These are phyloP conservation scores for Salix brachista DNA, from an alignment of 345 rosid species.

Conservation along the genomic window DNA sequence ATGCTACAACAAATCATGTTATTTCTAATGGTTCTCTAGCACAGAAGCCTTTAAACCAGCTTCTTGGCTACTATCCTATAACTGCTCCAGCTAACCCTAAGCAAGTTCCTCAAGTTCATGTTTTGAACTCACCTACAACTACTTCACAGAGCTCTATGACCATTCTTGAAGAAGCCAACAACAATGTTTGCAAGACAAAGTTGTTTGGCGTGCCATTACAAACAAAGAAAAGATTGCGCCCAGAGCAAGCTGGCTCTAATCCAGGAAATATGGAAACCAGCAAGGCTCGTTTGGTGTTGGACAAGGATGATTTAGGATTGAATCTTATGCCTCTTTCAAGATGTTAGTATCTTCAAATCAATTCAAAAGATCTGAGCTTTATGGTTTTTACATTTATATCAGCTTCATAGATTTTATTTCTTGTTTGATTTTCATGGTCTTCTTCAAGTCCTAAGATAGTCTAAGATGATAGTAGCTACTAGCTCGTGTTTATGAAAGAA, in stretches of 20 bases:
- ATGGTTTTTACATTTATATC: background rate
- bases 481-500: background rate
- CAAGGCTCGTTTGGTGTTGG: conserved; percentile 64
- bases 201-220: conserved; percentile 73
- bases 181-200: conserved; percentile 48
- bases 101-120: conserved; percentile 23
- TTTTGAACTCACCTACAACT: conserved; percentile 29
- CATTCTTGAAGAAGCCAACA: conserved; percentile 26
- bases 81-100: conserved; percentile 2
- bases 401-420: conserved; percentile 12
- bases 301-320: conserved; percentile 75
- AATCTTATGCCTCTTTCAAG: conserved; percentile 78
- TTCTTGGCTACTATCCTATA: conserved; percentile 36
- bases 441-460: conserved; percentile 12
- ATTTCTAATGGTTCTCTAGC: conserved; percentile 20
- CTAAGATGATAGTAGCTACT: conserved; percentile 24
- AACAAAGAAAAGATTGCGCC: conserved; percentile 66
- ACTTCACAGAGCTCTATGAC: conserved; percentile 45
- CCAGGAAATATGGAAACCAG: conserved; percentile 38
- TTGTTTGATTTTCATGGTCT: conserved; percentile 16
- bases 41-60: conserved; percentile 46
- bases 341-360: conserved; percentile 29
- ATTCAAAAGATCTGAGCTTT: conserved; percentile 20
- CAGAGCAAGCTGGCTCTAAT: conserved; percentile 25
- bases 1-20: conserved; percentile 18